Evolutionary conservation across 805 yeast species (phyloP).

Genomic region (Groenewaldozyma tartarivorans): DNA sequence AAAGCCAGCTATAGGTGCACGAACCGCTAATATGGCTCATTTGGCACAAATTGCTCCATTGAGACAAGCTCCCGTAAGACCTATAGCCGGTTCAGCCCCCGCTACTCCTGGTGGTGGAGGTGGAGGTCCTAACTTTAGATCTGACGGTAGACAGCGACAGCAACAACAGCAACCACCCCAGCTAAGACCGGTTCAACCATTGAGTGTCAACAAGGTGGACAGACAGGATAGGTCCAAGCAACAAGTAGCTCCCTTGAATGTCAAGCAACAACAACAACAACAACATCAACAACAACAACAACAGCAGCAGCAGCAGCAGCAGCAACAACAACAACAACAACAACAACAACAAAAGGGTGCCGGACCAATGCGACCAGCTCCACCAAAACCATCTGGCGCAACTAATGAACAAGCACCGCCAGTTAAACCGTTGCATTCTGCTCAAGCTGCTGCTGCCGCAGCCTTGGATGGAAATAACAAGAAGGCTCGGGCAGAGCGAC

Average conservation of each 20-base stretch:
- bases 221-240: background rate
- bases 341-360: background rate
- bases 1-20: slow-evolving; percentile 6
- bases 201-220: slow-evolving; percentile 4
- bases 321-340: background rate
- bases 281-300: background rate
- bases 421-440: slow-evolving; percentile 5
- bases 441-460: slow-evolving; percentile 16
- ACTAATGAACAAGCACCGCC: background rate
- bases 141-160: slow-evolving; percentile 3
- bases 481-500: slow-evolving; percentile 51
- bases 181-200: slow-evolving; percentile 3
- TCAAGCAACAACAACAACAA: background rate
- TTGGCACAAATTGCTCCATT: slow-evolving; percentile 20
- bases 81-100: slow-evolving; percentile 6
- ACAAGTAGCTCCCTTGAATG: no score
- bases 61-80: slow-evolving; percentile 17
- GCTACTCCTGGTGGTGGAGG: slow-evolving; percentile 3
- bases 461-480: slow-evolving; percentile 13
- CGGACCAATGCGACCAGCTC: slow-evolving; percentile 1
- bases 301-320: slow-evolving; percentile 3
- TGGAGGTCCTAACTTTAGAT: slow-evolving; percentile 1
- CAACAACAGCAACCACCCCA: slow-evolving; percentile 1
- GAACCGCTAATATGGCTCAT: slow-evolving; percentile 17
- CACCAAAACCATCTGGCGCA: slow-evolving; percentile 2